A percentile compares a stretch with the other conserved stretches of the same genome.
These are phyloP conservation scores for Sporisorium sorghi DNA, from an alignment of 1,284 basidiomycete species.

Conservation along the genomic window DNA sequence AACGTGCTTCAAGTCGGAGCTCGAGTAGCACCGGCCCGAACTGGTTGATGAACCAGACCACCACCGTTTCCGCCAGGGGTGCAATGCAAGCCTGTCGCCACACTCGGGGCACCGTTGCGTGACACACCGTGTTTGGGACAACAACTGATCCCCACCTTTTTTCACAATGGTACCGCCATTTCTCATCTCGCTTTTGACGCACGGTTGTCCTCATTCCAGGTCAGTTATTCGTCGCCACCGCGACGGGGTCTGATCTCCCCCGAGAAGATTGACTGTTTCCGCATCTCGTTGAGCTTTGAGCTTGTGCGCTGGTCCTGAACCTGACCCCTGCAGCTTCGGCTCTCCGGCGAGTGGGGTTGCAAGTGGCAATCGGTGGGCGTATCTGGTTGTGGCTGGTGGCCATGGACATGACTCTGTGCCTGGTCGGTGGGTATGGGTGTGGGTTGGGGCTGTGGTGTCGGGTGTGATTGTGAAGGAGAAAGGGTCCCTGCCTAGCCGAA, in stretches of 20 bases:
- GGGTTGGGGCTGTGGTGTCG: background rate
- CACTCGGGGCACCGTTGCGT: no score
- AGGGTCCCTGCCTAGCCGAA: background rate
- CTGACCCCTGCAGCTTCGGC: background rate
- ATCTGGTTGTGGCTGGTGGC: background rate
- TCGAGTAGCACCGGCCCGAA: no score
- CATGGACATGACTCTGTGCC: background rate
- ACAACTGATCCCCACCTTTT: background rate
- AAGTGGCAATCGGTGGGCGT: constrained; percentile 1
- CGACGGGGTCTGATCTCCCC: background rate
- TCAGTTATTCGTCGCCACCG: no score
- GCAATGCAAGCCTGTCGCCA: background rate
- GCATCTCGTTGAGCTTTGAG: background rate
- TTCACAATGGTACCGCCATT: background rate
- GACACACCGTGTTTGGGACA: no score
- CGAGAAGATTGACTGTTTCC: background rate
- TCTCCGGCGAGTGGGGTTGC: background rate
- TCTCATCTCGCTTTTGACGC: background rate
- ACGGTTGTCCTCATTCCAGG: background rate
- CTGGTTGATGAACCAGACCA: background rate
- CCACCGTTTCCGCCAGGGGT: background rate
- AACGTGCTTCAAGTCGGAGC: no score
- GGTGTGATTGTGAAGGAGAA: background rate
- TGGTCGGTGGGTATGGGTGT: background rate
- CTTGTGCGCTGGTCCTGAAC: background rate